Evolutionary conservation across 164 flowering plant genomes (phyloP), one percentile per base, ranked within the genome.

Genomic region (Tetracentron sinense): DNA sequence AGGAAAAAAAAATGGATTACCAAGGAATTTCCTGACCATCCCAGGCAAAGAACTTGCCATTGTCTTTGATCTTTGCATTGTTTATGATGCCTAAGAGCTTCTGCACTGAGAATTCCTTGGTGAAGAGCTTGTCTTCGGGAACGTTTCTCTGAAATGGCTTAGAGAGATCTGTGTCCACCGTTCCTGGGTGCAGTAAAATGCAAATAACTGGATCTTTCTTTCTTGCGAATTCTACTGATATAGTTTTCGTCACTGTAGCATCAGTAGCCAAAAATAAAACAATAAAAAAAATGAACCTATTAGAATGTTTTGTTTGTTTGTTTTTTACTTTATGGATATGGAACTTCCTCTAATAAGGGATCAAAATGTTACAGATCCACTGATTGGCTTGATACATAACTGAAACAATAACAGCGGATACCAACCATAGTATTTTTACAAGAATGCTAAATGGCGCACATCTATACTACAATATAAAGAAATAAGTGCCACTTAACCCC

Each of bases 41-140:
- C 98, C 98, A 94, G 20, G 97, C 97, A 72, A 86, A 90, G 71
- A 90, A 94, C 75, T 94, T 90, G 44, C 98, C 98, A 62, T 91
- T 94, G 64, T 94, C 96, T 14, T 75, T 69, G 7, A 35, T 72
- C 63, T 80, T 87, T 25, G 78, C 84, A 47, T 72, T 79, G 70
- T 84, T 61, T 33, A 91, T 91, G 61, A 94, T 89, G 73, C 71
- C 61, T 56, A 94, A 69, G 47, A 94, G 92, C 76, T 84, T 89
- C 74, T 85, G 82, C 56, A 89, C 97, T 21, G 96, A 94, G 75
- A 80, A 91, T 60, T 89, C 96, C 69, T 73, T 86, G 21, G 96
- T 82, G 82, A 94, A 90, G 52, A 94, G 96, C 79, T 90, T 94
- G 35, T 69, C 89, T 71, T 81, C 56, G 0, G 90, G 83, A 64